Percentiles rank a stretch among this genome's conserved stretches.
Conservation (phyloP, 1,284 basidiomycete species). For the Ceratorhiza oryzae-sativae region DNA sequence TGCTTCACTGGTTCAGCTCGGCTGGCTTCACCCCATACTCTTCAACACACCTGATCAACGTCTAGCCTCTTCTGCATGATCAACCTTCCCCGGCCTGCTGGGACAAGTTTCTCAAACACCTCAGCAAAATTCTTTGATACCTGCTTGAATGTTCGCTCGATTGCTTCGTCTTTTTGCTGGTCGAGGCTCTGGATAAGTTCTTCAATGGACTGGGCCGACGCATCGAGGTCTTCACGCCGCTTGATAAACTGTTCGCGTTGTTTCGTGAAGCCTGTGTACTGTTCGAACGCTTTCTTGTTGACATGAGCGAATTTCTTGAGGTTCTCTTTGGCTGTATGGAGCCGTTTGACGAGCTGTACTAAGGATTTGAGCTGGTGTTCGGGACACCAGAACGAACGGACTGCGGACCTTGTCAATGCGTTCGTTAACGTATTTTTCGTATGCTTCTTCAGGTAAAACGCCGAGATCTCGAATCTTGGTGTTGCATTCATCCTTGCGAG, state of each 20-base stretch:
- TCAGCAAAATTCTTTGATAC: constrained; percentile 97
- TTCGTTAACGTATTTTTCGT: constrained; percentile 89
- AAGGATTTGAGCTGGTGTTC: not conserved
- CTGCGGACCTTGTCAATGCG: constrained; percentile 77
- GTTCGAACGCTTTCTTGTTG: constrained; percentile 99
- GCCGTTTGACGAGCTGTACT: constrained; percentile 81
- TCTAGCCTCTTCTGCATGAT: constrained; percentile 82
- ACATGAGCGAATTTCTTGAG: constrained; percentile 97
- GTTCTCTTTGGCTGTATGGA: constrained; percentile 89
- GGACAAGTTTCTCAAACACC: constrained; percentile 97
- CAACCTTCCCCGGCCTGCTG: constrained; percentile 86
- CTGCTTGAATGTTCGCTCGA: constrained; percentile 97
- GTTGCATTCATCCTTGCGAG: constrained; percentile 91
- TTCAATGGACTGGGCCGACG: constrained; percentile 87
- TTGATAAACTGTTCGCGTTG: constrained; percentile 90
- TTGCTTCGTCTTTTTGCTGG: constrained; percentile 97
- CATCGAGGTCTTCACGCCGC: constrained; percentile 89
- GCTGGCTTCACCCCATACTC: not conserved
- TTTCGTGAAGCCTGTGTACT: constrained; percentile 97
- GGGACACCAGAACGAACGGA: not conserved
- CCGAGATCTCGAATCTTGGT: constrained; percentile 95
- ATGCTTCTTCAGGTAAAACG: constrained; percentile 96
- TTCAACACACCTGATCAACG: constrained; percentile 73
- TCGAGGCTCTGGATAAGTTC: constrained; percentile 96
- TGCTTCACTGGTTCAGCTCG: constrained; percentile 46